phyloP scores from a whole-genome alignment of 208 protist genomes.

The Porcisia hertigi region DNA sequence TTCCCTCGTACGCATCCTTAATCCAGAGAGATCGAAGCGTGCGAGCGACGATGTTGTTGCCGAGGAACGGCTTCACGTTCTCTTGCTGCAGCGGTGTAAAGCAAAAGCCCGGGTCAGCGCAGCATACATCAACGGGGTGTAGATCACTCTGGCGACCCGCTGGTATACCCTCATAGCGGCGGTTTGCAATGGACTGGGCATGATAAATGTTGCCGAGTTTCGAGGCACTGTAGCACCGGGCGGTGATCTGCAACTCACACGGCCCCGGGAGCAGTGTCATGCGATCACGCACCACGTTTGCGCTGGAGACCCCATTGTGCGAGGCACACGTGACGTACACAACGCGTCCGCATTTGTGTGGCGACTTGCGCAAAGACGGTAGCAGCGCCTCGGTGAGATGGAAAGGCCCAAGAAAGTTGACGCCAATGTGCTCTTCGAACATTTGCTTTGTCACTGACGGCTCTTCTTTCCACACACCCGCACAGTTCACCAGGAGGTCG shows the following conservation, averaged over 20 bases:
- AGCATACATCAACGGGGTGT: slow-evolving; percentile 68
- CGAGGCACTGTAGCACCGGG: slow-evolving; percentile 77
- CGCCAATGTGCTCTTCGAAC: slow-evolving; percentile 79
- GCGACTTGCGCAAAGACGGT: slow-evolving; percentile 56
- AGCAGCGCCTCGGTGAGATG: slow-evolving; percentile 82
- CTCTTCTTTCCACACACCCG: slow-evolving; percentile 72
- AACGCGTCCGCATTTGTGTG: slow-evolving; percentile 50
- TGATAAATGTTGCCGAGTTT: slow-evolving; percentile 88
- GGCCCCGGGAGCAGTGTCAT: slow-evolving; percentile 55
- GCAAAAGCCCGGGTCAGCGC: slow-evolving; percentile 73
- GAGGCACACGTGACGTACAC: slow-evolving; percentile 81
- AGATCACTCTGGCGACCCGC: slow-evolving; percentile 57
- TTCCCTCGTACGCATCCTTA: slow-evolving; percentile 74
- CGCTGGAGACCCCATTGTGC: slow-evolving; percentile 66
- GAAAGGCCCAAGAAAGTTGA: slow-evolving; percentile 83
- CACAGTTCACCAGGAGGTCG: slow-evolving; percentile 82
- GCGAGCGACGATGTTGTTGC: slow-evolving; percentile 43
- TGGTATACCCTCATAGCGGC: slow-evolving; percentile 77
- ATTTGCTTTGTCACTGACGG: slow-evolving; percentile 56
- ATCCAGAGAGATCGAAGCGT: slow-evolving; percentile 73
- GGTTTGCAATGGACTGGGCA: slow-evolving; percentile 64
- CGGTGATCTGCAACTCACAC: slow-evolving; percentile 50
- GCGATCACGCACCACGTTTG: slow-evolving; percentile 67
- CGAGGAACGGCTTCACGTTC: slow-evolving; percentile 46
- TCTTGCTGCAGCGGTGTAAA: slow-evolving; percentile 50